Percentiles rank a stretch among this genome's conserved stretches.
Conservation (phyloP, 345 rosid species). For the Ailanthus altissimus region DNA sequence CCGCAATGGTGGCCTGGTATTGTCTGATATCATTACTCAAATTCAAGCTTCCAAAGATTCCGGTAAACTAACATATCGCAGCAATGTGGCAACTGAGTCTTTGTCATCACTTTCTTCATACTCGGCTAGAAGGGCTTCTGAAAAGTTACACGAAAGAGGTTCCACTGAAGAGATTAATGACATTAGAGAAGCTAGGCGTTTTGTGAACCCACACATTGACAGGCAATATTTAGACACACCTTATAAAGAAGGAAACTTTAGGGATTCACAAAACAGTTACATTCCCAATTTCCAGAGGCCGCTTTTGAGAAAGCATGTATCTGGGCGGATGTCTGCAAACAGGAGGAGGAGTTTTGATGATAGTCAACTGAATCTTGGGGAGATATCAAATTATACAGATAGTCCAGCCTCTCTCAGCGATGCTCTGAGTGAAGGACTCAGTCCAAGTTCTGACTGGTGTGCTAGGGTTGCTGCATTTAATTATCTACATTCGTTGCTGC, state of each 20-base stretch:
- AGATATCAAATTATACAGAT: slow-evolving; percentile 69
- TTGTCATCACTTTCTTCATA: slow-evolving; percentile 61
- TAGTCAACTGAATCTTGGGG: slow-evolving; percentile 76
- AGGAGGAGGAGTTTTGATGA: slow-evolving; percentile 96
- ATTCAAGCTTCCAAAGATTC: slow-evolving; percentile 97
- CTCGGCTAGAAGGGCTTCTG: slow-evolving; percentile 67
- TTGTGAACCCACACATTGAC: slow-evolving; percentile 53
- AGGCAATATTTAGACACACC: slow-evolving; percentile 69
- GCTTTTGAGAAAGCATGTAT: slow-evolving; percentile 76
- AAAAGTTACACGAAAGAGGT: slow-evolving; percentile 65
- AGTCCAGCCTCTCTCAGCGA: slow-evolving; percentile 88
- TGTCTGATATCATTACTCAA: slow-evolving; percentile 86
- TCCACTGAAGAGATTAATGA: slow-evolving; percentile 70
- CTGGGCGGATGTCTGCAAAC: slow-evolving; percentile 80
- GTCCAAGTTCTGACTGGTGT: slow-evolving; percentile 94
- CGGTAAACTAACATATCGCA: slow-evolving; percentile 59
- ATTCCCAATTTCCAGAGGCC: slow-evolving; percentile 98
- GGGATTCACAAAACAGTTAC: slow-evolving; percentile 72
- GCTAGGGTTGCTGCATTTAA: slow-evolving; percentile 94
- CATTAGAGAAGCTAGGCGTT: slow-evolving; percentile 67
- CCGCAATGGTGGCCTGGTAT: slow-evolving; percentile 81
- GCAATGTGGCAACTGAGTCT: slow-evolving; percentile 59
- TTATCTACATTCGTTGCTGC: slow-evolving; percentile 81
- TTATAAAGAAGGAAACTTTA: slow-evolving; percentile 56
- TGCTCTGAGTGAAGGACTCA: slow-evolving; percentile 88